A percentile compares a stretch with the other conserved stretches of the same genome.
phyloP scores from a whole-genome alignment of 805 yeast genomes.

The Suhomyces pyralidae region DNA sequence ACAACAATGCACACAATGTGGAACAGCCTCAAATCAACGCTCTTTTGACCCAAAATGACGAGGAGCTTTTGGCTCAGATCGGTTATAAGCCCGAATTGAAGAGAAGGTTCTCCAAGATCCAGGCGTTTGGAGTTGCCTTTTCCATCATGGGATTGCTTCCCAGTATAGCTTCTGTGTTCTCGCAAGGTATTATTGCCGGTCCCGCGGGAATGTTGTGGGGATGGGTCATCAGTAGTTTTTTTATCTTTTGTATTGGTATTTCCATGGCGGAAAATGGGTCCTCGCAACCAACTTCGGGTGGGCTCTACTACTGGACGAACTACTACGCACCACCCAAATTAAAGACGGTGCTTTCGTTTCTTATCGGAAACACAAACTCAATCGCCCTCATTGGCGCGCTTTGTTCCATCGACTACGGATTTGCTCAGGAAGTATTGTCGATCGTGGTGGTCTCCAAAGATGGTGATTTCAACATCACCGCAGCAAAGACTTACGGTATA shows the following conservation, averaged over 20 bases:
- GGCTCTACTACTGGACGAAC: conserved; percentile 36
- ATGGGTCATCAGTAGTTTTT: conserved; percentile 26
- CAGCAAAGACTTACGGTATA: conserved; percentile 27
- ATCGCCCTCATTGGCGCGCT: conserved; percentile 31
- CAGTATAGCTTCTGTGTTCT: conserved; percentile 24
- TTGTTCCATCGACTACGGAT: conserved; percentile 30
- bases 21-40: conserved; percentile 25
- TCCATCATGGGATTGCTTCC: conserved; percentile 36
- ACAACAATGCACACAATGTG: conserved; percentile 29
- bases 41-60: conserved; percentile 18
- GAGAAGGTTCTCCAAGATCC: conserved; percentile 26
- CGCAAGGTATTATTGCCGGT: conserved; percentile 25
- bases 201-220: conserved; percentile 33
- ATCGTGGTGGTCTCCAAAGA: conserved; percentile 27
- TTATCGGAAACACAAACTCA: conserved; percentile 29
- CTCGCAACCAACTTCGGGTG: conserved; percentile 30
- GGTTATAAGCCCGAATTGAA: conserved; percentile 33
- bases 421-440: conserved; percentile 26
- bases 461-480: conserved; percentile 26
- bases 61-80: conserved; percentile 29
- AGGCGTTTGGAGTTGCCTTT: conserved; percentile 34
- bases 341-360: conserved; percentile 21
- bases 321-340: conserved; percentile 25
- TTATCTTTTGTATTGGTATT: conserved; percentile 26
- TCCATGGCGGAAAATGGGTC: conserved; percentile 28